Conservation (phyloP, 2,329 filamentous ascomycete genomes). For the Sclerotinia spermophila region DNA sequence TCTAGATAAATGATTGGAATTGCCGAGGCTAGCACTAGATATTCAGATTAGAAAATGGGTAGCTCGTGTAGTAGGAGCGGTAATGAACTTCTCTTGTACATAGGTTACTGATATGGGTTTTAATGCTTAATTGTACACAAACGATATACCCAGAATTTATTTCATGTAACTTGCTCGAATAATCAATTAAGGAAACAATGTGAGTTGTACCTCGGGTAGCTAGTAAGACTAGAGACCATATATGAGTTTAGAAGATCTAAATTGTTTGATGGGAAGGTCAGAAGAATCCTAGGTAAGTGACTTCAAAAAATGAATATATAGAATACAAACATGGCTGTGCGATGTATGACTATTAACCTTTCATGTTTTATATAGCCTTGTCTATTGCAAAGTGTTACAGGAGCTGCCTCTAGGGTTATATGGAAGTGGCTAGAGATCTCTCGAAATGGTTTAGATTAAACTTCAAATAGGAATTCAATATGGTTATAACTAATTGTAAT, state of each 20-base stretch:
- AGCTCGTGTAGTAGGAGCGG: background rate
- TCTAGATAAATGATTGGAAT: background rate
- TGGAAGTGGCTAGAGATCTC: no score
- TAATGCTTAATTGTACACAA: conserved; percentile 9
- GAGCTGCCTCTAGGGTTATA: no score
- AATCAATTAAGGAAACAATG: background rate
- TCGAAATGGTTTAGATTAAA: no score
- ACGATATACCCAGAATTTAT: background rate
- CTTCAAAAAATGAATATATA: background rate
- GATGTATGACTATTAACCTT: background rate
- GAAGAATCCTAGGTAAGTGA: no score
- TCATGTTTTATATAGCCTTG: background rate
- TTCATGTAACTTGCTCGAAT: background rate
- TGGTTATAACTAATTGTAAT: no score
- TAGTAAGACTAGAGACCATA: background rate
- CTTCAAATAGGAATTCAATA: no score
- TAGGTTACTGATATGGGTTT: conserved; percentile 5
- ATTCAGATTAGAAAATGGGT: background rate
- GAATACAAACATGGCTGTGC: background rate
- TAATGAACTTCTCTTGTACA: conserved; percentile 12
- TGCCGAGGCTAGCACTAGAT: background rate
- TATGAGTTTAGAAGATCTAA: background rate
- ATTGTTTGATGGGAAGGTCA: background rate
- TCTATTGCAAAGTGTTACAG: background rate
- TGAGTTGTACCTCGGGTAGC: background rate